These are phyloP conservation scores for Macrophomina pseudophaseolina DNA, from an alignment of 2,329 filamentous ascomycete species.

Conservation along the genomic window DNA sequence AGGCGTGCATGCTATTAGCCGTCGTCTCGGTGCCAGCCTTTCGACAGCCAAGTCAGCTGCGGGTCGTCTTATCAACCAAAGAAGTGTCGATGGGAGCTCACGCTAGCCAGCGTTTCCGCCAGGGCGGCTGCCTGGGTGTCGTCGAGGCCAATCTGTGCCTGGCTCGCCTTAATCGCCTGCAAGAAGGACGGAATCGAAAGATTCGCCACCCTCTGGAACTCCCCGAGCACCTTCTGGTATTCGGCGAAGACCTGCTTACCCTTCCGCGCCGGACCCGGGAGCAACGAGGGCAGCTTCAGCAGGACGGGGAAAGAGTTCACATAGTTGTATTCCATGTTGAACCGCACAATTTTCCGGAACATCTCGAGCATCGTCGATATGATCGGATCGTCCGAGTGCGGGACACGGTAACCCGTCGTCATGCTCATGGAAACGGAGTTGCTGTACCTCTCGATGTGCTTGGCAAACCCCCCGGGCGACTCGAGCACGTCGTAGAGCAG, in stretches of 20 bases:
- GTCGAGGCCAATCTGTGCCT: not conserved
- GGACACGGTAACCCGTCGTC: not conserved
- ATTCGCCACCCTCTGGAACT: not conserved
- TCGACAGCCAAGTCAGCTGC: not conserved
- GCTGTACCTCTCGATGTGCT: not conserved
- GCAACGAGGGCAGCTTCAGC: not conserved
- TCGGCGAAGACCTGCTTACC: not conserved
- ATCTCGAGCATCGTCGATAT: not conserved
- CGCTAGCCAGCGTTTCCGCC: not conserved
- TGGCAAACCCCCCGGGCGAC: not conserved
- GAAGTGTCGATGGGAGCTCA: not conserved
- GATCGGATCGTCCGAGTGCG: not conserved
- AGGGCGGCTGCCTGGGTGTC: not conserved
- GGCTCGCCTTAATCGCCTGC: not conserved
- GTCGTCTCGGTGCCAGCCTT: constrained; percentile 26
- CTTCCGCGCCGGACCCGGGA: not conserved
- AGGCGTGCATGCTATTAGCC: constrained; percentile 37
- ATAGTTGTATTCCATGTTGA: not conserved
- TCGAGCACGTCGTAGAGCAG: constrained; percentile 3
- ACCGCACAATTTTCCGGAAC: not conserved
- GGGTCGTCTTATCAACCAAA: not conserved
- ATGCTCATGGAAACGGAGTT: constrained; percentile 12
- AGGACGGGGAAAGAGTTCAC: not conserved
- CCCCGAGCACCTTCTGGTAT: not conserved
- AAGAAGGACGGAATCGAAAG: not conserved